Evolutionary conservation across 257 asterid species (phyloP).

Genomic region (Solanum sejunctum): DNA sequence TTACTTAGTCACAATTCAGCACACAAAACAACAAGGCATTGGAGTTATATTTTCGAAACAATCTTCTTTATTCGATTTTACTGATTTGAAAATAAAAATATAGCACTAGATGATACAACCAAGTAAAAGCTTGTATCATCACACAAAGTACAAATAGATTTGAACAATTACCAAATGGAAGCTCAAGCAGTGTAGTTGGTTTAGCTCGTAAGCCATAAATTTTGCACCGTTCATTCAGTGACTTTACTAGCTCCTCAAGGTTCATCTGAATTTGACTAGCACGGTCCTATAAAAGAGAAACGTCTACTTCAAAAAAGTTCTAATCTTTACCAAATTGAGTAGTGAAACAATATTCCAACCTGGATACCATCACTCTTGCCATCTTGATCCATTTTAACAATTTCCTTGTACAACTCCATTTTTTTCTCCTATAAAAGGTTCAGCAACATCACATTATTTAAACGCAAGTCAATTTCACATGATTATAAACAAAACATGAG

Average conservation of each 20-base stretch:
- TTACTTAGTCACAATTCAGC: neutral
- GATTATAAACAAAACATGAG: conserved; percentile 1
- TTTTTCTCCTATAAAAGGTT: conserved; percentile 58
- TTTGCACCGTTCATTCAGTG: conserved; percentile 85
- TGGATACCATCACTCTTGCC: conserved; percentile 47
- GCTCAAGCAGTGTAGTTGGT: conserved; percentile 82
- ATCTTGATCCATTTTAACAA: conserved; percentile 71
- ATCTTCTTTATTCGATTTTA: neutral
- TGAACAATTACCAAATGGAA: conserved; percentile 69
- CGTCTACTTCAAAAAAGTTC: conserved; percentile 7
- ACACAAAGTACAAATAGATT: neutral
- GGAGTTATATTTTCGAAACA: neutral
- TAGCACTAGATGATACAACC: neutral
- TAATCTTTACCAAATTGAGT: conserved; percentile 3
- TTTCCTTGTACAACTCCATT: conserved; percentile 82
- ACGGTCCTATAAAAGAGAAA: conserved; percentile 46
- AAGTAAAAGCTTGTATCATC: neutral
- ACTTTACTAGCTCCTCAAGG: conserved; percentile 76
- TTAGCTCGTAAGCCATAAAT: conserved; percentile 88
- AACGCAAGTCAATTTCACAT: neutral
- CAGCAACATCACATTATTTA: neutral
- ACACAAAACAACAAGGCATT: neutral
- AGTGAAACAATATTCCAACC: conserved; percentile 27
- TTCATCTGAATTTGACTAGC: conserved; percentile 58
- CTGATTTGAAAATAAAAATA: neutral